Conservation (phyloP, 2,329 filamentous ascomycete genomes). For the Aspergillus texensis region DNA sequence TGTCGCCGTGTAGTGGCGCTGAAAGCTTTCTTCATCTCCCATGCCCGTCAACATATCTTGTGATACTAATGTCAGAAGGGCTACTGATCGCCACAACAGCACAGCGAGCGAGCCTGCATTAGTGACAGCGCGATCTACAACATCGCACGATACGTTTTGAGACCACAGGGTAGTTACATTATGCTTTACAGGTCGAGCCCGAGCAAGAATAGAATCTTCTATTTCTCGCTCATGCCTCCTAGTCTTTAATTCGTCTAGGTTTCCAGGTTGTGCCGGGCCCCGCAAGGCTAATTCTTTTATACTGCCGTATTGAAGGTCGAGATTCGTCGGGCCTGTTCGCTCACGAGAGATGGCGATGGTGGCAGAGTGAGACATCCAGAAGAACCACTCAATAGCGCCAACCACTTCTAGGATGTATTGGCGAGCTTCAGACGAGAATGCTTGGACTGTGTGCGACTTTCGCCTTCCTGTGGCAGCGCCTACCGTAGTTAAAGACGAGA, state of each 20-base stretch:
- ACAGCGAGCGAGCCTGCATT: neutral
- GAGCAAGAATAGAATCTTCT: neutral
- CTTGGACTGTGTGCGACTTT: neutral
- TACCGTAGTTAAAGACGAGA: neutral
- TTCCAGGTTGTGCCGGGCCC: neutral
- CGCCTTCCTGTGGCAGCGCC: too few relatives aligned
- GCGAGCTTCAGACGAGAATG: neutral
- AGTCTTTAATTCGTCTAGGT: neutral
- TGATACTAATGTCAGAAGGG: neutral
- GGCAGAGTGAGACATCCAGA: neutral
- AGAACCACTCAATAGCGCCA: conserved; percentile 5
- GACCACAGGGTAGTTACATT: neutral
- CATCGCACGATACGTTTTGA: neutral
- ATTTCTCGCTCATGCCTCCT: neutral
- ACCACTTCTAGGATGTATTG: conserved; percentile 2
- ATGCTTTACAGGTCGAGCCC: neutral
- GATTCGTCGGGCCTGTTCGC: neutral
- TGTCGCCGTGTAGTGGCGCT: neutral
- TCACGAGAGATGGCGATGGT: neutral
- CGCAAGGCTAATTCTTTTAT: neutral
- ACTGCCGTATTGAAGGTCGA: neutral
- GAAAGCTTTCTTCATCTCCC: neutral
- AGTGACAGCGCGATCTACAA: neutral
- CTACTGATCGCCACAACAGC: conserved; percentile 6
- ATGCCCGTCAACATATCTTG: neutral